Conservation (phyloP, 352 stramenopile genomes). For the Blastocystis sp. region DNA sequence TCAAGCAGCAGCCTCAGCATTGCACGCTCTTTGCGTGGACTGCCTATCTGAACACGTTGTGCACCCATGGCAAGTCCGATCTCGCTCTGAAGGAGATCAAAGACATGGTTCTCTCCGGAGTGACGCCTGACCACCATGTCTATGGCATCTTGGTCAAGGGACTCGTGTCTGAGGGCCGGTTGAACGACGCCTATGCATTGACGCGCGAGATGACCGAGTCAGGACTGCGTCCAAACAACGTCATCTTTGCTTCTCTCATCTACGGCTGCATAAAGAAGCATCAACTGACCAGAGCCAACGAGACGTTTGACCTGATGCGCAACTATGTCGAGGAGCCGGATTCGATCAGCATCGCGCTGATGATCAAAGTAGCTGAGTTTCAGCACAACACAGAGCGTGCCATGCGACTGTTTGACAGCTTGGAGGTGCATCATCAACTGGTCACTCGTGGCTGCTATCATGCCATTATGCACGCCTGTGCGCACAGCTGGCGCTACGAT, state of each 20-base stretch:
- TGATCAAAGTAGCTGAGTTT: conserved; percentile 55
- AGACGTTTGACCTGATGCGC: conserved; percentile 52
- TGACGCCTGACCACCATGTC: neutral
- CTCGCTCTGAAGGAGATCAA: neutral
- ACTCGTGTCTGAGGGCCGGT: neutral
- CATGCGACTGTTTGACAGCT: conserved; percentile 25
- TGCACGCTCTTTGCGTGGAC: conserved; percentile 47
- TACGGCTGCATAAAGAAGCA: conserved; percentile 44
- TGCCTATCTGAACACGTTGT: neutral
- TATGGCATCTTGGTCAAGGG: conserved; percentile 18
- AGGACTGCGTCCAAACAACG: conserved; percentile 44
- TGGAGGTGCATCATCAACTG: conserved; percentile 11
- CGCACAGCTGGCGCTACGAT: conserved; percentile 6
- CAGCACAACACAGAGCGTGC: conserved; percentile 27
- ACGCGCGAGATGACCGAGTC: neutral
- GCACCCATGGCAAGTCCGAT: neutral
- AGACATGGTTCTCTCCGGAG: conserved; percentile 33
- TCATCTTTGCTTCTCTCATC: conserved; percentile 20
- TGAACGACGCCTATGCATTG: neutral
- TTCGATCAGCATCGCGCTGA: conserved; percentile 10
- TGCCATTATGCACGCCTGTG: conserved; percentile 32
- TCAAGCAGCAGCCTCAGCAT: neutral
- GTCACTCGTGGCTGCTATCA: conserved; percentile 26
- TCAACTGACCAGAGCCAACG: neutral
- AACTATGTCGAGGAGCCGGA: conserved; percentile 59